Base-by-base conservation (phyloP, 2,329 filamentous ascomycete species). In the Leptographium procerum region DNA sequence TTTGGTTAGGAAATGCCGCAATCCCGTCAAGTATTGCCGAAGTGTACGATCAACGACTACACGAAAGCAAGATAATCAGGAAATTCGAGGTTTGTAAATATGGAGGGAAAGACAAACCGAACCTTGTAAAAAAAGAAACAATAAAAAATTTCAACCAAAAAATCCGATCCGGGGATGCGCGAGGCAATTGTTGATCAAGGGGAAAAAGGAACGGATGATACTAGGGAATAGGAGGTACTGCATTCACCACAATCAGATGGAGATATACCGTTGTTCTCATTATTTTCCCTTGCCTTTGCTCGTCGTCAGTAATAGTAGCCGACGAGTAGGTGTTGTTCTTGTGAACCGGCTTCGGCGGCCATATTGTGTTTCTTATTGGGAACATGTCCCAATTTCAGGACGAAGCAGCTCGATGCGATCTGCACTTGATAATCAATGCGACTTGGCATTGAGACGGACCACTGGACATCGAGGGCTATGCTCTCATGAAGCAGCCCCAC, bases 31-130 rank as follows among this genome's bases (percentile, higher is more conserved):
- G 52, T 51, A 57, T 56, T 59, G 53, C 52, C 48, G 7, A 52
- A 54, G 55, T 59, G 58, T 59, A 59, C 58, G 58, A 59, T 52
- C 55, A 36, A 57, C 54, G 54, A 53, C 48, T 57, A 51, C 58
- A 55, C 52, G 36, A 43, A 59, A 36, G 55, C 58, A 56, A 57
- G 51, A 57, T 54, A 54, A 58, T 34, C 26, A 45, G 36, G 43
- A 55, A 47, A 28, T 28, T 22, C 56, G 56, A 54, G 57, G 57
- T 58, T 58, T 58, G 57, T 55, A 55, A 58, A 58, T 58, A 55
- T 55, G 52, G 43, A 53, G 57, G 57, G 57, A 54, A 29, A 53
- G 57, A 29, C 57, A 58, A 58, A 58, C 57, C 57, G 55, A 48
- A 55, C 48, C 52, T 43, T 58, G 57, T 58, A 58, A 58, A 58